A percentile compares a stretch with the other conserved stretches of the same genome.
phyloP scores from a whole-genome alignment of 2,329 filamentous ascomycete species.

The Coleophoma eucalyptorum region DNA sequence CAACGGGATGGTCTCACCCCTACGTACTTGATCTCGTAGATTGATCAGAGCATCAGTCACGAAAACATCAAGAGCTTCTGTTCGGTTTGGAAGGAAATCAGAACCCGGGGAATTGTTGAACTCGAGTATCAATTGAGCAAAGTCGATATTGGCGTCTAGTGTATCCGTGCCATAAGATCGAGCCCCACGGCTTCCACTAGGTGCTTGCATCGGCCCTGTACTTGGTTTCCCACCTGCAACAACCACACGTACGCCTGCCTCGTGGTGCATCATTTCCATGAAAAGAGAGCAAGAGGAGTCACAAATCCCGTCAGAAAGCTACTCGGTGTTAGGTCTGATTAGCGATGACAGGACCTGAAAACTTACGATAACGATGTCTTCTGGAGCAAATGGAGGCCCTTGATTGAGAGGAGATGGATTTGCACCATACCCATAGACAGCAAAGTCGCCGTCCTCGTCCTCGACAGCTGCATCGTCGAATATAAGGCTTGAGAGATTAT shows the following conservation, averaged over 20 bases:
- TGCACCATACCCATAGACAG: constrained; percentile 23
- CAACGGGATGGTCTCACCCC: constrained; percentile 33
- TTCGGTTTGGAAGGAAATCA: constrained; percentile 20
- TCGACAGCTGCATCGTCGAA: constrained; percentile 16
- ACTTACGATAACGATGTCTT: constrained; percentile 34
- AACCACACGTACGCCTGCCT: constrained; percentile 49
- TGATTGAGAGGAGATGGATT: constrained; percentile 14
- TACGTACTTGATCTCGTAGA: constrained; percentile 32
- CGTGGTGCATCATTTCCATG: constrained; percentile 47
- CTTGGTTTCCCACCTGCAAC: constrained; percentile 47
- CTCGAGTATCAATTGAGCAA: constrained; percentile 16
- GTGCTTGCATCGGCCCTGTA: constrained; percentile 45
- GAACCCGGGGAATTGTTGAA: constrained; percentile 5
- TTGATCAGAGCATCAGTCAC: constrained; percentile 34
- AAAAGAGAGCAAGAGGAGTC: constrained; percentile 55
- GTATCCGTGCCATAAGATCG: constrained; percentile 28
- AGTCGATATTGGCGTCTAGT: constrained; percentile 16
- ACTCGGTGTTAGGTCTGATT: constrained; percentile 27
- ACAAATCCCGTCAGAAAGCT: constrained; percentile 54
- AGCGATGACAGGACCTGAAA: not conserved
- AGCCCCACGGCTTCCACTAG: constrained; percentile 49
- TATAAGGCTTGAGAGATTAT: constrained; percentile 14
- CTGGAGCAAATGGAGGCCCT: constrained; percentile 29
- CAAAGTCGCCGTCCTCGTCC: constrained; percentile 14
- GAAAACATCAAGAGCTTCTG: constrained; percentile 7